These are phyloP conservation scores for Lagenidium sp. DNA, from an alignment of 352 stramenopile genomes.

Conservation along the genomic window DNA sequence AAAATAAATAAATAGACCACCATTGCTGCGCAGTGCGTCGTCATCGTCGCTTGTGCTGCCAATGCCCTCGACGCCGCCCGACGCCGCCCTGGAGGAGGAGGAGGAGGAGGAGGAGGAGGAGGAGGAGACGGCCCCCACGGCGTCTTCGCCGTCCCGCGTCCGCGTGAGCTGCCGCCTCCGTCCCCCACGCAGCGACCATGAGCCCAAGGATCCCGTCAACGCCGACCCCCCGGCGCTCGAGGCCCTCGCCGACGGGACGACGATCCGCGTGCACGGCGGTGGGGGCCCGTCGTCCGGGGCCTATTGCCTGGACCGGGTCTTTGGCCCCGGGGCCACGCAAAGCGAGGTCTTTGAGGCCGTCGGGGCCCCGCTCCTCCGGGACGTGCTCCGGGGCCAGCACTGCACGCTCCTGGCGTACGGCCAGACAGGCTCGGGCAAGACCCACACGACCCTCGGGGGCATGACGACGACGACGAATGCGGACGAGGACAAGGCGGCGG, in stretches of 20 bases:
- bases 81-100: too few relatives aligned
- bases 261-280: background rate
- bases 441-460: conserved; percentile 34
- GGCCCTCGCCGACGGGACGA: too few relatives aligned
- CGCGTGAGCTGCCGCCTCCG: conserved; percentile 62
- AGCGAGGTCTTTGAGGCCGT: conserved; percentile 32
- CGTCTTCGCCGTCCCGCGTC: conserved; percentile 11
- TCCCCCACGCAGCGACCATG: too few relatives aligned
- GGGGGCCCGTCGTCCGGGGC: too few relatives aligned
- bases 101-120: background rate
- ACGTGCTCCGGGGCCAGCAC: conserved; percentile 54
- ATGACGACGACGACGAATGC: too few relatives aligned
- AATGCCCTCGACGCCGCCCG: too few relatives aligned
- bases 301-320: conserved; percentile 42
- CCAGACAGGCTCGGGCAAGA: conserved; percentile 67
- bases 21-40: too few relatives aligned
- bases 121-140: background rate
- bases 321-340: conserved; percentile 23
- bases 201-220: too few relatives aligned
- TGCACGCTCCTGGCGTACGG: conserved; percentile 69
- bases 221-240: too few relatives aligned
- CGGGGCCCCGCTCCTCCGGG: conserved; percentile 32
- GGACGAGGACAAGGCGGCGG: conserved; percentile 3
- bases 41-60: too few relatives aligned
- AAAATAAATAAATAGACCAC: too few relatives aligned